Percentiles rank a stretch among this genome's conserved stretches.
phyloP scores from a whole-genome alignment of 257 asterid genomes.

The Agastache rugosa region DNA sequence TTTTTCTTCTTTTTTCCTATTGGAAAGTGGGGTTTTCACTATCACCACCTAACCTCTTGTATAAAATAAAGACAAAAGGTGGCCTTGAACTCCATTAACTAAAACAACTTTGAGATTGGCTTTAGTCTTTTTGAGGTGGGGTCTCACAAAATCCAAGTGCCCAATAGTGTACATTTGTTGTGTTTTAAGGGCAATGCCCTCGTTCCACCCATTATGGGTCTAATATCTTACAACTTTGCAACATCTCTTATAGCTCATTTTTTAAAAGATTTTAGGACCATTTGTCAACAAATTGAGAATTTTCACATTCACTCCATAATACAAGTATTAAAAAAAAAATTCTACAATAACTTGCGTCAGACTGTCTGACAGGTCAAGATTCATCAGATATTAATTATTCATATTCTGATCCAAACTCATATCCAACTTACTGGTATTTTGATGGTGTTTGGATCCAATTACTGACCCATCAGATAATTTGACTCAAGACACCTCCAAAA shows the following conservation, averaged over 20 bases:
- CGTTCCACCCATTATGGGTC: constrained; percentile 57
- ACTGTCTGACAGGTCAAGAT: no score
- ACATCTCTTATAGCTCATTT: constrained; percentile 34
- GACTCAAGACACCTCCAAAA: not conserved
- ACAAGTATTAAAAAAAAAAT: not conserved
- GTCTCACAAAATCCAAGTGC: constrained; percentile 72
- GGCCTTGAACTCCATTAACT: constrained; percentile 40
- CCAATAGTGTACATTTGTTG: constrained; percentile 57
- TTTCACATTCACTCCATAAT: not conserved
- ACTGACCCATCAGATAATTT: no score
- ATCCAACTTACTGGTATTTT: no score
- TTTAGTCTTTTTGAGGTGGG: constrained; percentile 65
- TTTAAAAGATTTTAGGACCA: constrained; percentile 40
- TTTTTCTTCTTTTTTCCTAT: not conserved
- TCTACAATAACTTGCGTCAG: not conserved
- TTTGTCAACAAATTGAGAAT: constrained; percentile 23
- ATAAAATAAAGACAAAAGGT: constrained; percentile 41
- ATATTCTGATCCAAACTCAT: no score
- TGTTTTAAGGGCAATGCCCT: constrained; percentile 55
- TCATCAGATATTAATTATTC: no score
- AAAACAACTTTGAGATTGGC: constrained; percentile 51
- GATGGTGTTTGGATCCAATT: not conserved
- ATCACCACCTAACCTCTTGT: constrained; percentile 68
- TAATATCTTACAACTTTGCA: constrained; percentile 35
- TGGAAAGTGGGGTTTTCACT: constrained; percentile 57